Base-by-base conservation (phyloP, 2,329 filamentous ascomycete species). In the Colletotrichum lini region DNA sequence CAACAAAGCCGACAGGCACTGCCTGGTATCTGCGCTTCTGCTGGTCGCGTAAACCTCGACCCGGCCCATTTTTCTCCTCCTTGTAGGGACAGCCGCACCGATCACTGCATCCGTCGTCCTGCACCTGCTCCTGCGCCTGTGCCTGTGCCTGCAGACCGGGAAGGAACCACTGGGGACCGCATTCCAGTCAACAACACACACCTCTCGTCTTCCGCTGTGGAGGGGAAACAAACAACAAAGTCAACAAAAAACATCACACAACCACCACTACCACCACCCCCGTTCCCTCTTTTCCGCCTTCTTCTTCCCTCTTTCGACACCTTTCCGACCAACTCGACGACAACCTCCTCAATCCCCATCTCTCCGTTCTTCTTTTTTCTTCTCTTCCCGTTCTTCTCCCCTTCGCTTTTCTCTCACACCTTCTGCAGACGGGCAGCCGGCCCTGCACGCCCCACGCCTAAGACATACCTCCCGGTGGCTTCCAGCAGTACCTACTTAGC, bases 161-260 rank as follows among this genome's bases (percentile, higher is more conserved):
- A 35, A 71, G 45, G 49, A 53, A 68, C 65, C 64, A 53, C 69
- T 63, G 65, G 40, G 58, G 49, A 50, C 30, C 65, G 65, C 69
- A 72, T 72, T 72, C 69, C 65, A 68, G 65, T 72, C 58, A 71
- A 71, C 68, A 63, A 70, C 67, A 62, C 67, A 62, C 67, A 70
- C 49, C 63, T 56, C 57, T 45, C 61, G 45, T 52, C 52, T n/a
- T 62, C 47, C 50, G 59, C 59, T 52, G 59, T 30, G 30, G 64
- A 66, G 64, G 57, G 68, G 26, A 53, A 63, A 68, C 57, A 58
- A 67, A 68, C 65, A 71, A 71, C 64, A 71, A 62, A 61, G 64
- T 56, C 67, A 61, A 71, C 63, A 70, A 66, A 71, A 71, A 71
- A 67, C 64, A 71, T 67, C 57, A 53, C 68, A 45, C 54, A 47